A percentile compares a stretch with the other conserved stretches of the same genome.
These are phyloP conservation scores for Aspergillus leporis DNA, from an alignment of 495 filamentous ascomycete genomes.

Conservation along the genomic window DNA sequence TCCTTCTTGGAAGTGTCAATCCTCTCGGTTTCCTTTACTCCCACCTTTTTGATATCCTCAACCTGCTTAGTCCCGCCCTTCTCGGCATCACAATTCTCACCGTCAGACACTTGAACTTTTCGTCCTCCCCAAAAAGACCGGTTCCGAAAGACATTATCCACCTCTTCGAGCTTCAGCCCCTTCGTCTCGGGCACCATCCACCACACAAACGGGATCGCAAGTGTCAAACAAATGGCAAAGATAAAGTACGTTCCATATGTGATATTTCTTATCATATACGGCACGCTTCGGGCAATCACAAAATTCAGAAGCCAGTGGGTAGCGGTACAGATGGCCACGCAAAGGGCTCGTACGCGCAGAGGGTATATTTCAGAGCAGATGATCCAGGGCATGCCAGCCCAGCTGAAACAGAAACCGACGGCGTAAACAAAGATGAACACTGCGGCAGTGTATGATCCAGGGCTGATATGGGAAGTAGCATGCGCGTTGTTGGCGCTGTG, in stretches of 20 bases:
- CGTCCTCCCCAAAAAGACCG: not conserved
- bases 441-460: conserved; percentile 52
- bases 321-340: conserved; percentile 40
- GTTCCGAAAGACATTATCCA: not conserved
- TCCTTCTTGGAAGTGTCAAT: not conserved
- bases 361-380: conserved; percentile 46
- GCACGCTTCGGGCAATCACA: conserved; percentile 13
- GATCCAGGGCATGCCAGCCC: conserved; percentile 63
- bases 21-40: not conserved
- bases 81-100: not conserved
- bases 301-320: conserved; percentile 25
- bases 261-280: conserved; percentile 38
- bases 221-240: conserved; percentile 27
- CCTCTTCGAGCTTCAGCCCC: not conserved
- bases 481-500: conserved; percentile 30
- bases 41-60: not conserved
- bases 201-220: conserved; percentile 52
- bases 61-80: not conserved
- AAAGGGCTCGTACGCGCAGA: conserved; percentile 48
- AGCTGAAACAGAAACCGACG: conserved; percentile 62
- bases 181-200: conserved; percentile 36
- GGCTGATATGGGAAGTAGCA: conserved; percentile 18
- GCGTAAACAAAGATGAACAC: conserved; percentile 69
- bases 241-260: conserved; percentile 45
- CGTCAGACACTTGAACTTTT: not conserved